Evolutionary conservation across 2,329 filamentous ascomycete genomes (phyloP).

Genomic region (Epichloe baconii): DNA sequence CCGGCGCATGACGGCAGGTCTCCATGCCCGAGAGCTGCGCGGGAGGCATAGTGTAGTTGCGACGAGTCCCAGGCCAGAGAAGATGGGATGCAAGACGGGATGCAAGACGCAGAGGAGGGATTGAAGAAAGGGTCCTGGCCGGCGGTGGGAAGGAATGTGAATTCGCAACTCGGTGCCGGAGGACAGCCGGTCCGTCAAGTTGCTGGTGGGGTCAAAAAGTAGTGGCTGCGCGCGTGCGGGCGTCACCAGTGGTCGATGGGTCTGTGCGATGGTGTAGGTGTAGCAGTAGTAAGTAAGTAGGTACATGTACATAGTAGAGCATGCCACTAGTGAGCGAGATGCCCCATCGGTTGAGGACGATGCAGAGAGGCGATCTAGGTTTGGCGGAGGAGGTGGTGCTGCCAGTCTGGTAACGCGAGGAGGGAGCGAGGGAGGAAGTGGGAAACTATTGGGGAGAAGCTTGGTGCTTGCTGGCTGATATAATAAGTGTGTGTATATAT

Average conservation of each 20-base stretch:
- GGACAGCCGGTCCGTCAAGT: background rate
- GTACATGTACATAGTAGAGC: too few species aligned
- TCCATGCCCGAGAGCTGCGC: slow-evolving; percentile 22
- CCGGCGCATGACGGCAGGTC: slow-evolving; percentile 17
- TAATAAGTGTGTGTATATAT: too few species aligned
- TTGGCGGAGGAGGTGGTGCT: background rate
- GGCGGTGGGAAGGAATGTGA: background rate
- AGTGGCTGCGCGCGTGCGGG: background rate
- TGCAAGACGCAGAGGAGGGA: background rate
- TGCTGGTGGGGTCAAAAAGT: background rate
- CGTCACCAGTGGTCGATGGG: background rate
- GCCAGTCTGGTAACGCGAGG: too few species aligned
- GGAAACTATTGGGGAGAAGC: too few species aligned
- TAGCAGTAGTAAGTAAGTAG: background rate
- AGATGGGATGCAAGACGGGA: background rate
- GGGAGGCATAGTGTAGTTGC: slow-evolving; percentile 16
- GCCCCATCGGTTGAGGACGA: background rate
- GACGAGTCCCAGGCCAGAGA: slow-evolving; percentile 1
- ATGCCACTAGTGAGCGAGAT: background rate
- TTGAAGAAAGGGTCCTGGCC: background rate
- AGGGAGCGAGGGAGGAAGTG: too few species aligned
- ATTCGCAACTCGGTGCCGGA: background rate
- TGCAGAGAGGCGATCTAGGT: background rate
- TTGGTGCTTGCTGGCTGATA: too few species aligned
- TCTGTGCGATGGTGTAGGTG: slow-evolving; percentile 1